Percentiles rank a stretch among this genome's conserved stretches.
phyloP scores from a whole-genome alignment of 768 basidiomycete species.

The Leccinum sublutescens region DNA sequence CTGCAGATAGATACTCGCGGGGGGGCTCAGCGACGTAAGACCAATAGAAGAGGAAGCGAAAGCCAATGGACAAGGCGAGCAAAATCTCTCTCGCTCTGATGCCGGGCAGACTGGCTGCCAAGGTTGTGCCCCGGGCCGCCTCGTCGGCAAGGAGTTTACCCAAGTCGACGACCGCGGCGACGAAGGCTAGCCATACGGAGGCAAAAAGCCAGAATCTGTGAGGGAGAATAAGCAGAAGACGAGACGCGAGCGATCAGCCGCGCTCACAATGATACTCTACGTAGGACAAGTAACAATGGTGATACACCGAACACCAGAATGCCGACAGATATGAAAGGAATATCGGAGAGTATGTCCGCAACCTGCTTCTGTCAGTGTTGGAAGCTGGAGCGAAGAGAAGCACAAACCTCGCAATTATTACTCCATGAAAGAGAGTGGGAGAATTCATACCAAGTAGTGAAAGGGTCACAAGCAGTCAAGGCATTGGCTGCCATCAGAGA shows the following conservation, averaged over 20 bases:
- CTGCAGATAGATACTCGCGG: slow-evolving; percentile 32
- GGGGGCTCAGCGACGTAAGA: slow-evolving; percentile 58
- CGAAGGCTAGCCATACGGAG: slow-evolving; percentile 59
- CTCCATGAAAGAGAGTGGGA: slow-evolving; percentile 37
- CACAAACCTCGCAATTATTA: slow-evolving; percentile 44
- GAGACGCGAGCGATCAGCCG: neutral
- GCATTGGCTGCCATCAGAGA: slow-evolving; percentile 20
- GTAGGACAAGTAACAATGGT: slow-evolving; percentile 53
- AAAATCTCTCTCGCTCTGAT: slow-evolving; percentile 57
- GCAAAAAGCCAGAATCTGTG: slow-evolving; percentile 53
- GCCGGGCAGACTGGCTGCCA: slow-evolving; percentile 29
- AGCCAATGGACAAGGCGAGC: slow-evolving; percentile 54
- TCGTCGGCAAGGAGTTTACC: slow-evolving; percentile 48
- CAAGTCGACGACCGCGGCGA: slow-evolving; percentile 63
- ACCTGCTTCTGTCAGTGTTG: slow-evolving; percentile 38
- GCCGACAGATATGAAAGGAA: slow-evolving; percentile 67
- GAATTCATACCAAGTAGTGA: slow-evolving; percentile 21
- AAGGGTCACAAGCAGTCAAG: slow-evolving; percentile 11
- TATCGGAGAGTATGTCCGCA: slow-evolving; percentile 55
- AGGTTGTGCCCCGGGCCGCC: slow-evolving; percentile 23
- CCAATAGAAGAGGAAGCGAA: slow-evolving; percentile 71
- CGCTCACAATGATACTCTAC: slow-evolving; percentile 51
- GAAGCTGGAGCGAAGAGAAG: neutral
- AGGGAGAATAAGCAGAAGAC: slow-evolving; percentile 5
- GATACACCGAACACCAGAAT: slow-evolving; percentile 62